Evolutionary conservation across 345 rosid genomes (phyloP), one percentile per base, ranked within the genome.

Genomic region (Triadica sebifera): DNA sequence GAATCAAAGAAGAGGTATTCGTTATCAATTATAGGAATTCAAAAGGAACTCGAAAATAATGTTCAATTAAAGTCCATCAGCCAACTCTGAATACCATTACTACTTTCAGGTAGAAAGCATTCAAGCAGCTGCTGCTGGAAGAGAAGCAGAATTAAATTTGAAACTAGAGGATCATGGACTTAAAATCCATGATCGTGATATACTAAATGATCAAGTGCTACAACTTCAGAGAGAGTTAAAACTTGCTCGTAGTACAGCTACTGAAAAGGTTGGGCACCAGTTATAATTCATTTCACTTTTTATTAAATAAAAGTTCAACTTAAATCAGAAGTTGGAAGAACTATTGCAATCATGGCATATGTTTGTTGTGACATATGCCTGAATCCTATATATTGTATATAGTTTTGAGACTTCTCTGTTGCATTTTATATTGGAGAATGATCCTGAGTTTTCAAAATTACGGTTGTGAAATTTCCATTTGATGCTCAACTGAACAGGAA

Each of bases 171-270:
- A 81, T 52, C 83, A 82, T 76, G 83, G 73, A 52, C 78, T n/a
- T 25, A 74, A 71, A 39, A 83, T 76, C 53, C 68, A 76, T 39
- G 89, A 87, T 67, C 73, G 87, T 69, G 88, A 87, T 78, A 63
- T 65, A 19, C 79, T 87, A 49, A 73, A 67, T 29, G 85, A 81
- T 74, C 59, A 89, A 79, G 85, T 87, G 59, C 24, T 80, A 57
- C 78, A 87, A 74, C 87, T 87, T 80, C 82, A 85, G 71, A 86
- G 76, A 79, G 93, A 89, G 73, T 78, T 89, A 63, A 73, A 84
- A 75, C 72, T 80, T 24, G 79, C 88, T 69, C 83, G 84, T 74
- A 78, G 80, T 52, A 34, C 73, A 37, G 65, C 82, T 2, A 65
- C 78, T 52, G 81, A 89, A 78, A 85, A 84, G 93, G 93, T 91